Base-by-base conservation (phyloP, 495 filamentous ascomycete genomes). In the Delitschia confertaspora region DNA sequence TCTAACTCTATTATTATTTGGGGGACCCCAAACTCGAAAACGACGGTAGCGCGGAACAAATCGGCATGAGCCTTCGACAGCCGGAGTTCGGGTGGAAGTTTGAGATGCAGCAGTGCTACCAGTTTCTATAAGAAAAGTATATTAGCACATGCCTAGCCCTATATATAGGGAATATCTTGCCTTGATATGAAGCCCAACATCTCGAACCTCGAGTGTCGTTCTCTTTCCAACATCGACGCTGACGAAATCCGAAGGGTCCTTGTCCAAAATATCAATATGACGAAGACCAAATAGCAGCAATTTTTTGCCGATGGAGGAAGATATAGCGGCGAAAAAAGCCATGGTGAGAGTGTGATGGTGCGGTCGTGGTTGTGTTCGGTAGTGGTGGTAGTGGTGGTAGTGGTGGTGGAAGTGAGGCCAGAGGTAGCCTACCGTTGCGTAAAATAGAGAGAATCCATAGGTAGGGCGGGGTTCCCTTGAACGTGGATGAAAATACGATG, bases 281-380 rank as follows among this genome's bases (percentile, higher is more conserved):
- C 81, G 82, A 20, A 95, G 65, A 18, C 77, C 84, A 62, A 87
- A 93, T 48, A 82, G 78, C 33, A 95, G 35, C 16, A 57, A 35
- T 38, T 79, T 76, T 69, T 88, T 88, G 64, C 85, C 82, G 64
- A 91, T 77, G 53, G 75, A 81, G 26, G 82, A 85, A 33, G 82
- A 78, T 57, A 82, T 63, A 22, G 32, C 34, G 11, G 43, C 21
- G 58, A 91, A 82, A 56, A 71, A 79, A 10, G 58, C 43, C 65
- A 69, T 68, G 38, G 35, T 38, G n/a, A 45, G 14, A 4, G 26
- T 8, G 42, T 10, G 27, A 4, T 13, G 9, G 22, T 17, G 5
- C 10, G 30, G n/a, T 16, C 24, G 13, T 4, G 17, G 38, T 17
- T 37, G 14, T 32, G 40, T 23, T 25, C 23, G 34, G 36, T 19